phyloP scores from a whole-genome alignment of 352 stramenopile genomes.

The Blastocystis sp. region DNA sequence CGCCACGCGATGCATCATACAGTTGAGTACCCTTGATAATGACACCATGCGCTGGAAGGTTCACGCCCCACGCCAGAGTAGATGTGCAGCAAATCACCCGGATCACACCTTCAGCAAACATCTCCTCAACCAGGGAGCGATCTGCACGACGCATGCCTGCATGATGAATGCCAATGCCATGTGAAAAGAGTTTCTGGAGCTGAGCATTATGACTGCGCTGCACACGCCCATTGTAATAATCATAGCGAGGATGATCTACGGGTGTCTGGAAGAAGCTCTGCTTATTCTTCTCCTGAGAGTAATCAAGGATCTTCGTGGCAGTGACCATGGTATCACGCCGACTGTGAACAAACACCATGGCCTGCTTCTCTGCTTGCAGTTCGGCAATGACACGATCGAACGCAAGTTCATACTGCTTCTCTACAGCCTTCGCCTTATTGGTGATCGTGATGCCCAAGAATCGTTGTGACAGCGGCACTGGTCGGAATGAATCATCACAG shows the following conservation, averaged over 20 bases:
- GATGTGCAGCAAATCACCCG: conserved; percentile 94
- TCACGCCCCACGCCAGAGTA: conserved; percentile 97
- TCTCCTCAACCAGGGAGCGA: conserved; percentile 88
- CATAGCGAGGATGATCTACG: not conserved
- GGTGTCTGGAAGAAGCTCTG: conserved; percentile 60
- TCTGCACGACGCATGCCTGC: conserved; percentile 86
- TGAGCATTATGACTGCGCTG: conserved; percentile 88
- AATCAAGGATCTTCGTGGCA: conserved; percentile 81
- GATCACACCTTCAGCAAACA: conserved; percentile 92
- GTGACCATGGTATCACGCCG: conserved; percentile 93
- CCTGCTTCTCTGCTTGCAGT: conserved; percentile 74
- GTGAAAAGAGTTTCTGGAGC: conserved; percentile 83
- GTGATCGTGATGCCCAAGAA: conserved; percentile 86
- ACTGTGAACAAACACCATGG: conserved; percentile 99
- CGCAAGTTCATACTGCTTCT: conserved; percentile 62
- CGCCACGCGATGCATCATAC: conserved; percentile 96
- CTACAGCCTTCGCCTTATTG: conserved; percentile 58
- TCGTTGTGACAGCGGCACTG: conserved; percentile 93
- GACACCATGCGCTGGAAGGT: conserved; percentile 94
- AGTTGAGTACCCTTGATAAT: conserved; percentile 99
- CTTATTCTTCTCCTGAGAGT: conserved; percentile 67
- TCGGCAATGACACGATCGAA: conserved; percentile 74
- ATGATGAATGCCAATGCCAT: conserved; percentile 93
- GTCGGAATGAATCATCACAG: conserved; percentile 92
- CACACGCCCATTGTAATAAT: conserved; percentile 66